These are phyloP conservation scores for Gossypium turneri DNA, from an alignment of 345 rosid genomes.

Conservation along the genomic window DNA sequence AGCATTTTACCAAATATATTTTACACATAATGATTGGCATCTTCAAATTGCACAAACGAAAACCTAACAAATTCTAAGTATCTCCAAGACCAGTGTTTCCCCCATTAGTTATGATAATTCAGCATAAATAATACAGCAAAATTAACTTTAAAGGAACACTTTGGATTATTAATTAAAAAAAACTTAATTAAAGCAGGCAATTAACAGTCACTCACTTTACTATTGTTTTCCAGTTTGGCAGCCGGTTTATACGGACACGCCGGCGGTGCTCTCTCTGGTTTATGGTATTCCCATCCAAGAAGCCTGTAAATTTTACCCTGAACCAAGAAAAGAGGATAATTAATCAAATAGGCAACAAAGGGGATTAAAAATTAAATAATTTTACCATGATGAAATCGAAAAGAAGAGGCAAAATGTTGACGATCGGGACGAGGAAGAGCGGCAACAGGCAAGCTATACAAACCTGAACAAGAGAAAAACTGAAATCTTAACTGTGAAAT, in stretches of 20 bases:
- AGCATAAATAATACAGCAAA: neutral
- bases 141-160: neutral
- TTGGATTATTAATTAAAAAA: neutral
- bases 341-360: neutral
- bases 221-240: slow-evolving; percentile 28
- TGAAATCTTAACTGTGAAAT: neutral
- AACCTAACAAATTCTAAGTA: neutral
- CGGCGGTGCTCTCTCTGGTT: slow-evolving; percentile 78
- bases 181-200: neutral
- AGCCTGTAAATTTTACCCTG: slow-evolving; percentile 67
- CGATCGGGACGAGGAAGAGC: slow-evolving; percentile 80
- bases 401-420: slow-evolving; percentile 69
- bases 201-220: slow-evolving; percentile 38
- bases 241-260: slow-evolving; percentile 78
- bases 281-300: slow-evolving; percentile 95
- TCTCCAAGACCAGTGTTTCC: neutral
- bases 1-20: neutral
- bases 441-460: slow-evolving; percentile 86
- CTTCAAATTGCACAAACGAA: neutral
- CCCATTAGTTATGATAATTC: neutral
- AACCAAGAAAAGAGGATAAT: neutral
- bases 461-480: slow-evolving; percentile 38
- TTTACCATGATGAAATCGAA: slow-evolving; percentile 61
- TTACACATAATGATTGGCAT: neutral
- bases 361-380: neutral